phyloP scores from a whole-genome alignment of 176 grass and related monocot genomes.

The Urochloa ruziziensis region DNA sequence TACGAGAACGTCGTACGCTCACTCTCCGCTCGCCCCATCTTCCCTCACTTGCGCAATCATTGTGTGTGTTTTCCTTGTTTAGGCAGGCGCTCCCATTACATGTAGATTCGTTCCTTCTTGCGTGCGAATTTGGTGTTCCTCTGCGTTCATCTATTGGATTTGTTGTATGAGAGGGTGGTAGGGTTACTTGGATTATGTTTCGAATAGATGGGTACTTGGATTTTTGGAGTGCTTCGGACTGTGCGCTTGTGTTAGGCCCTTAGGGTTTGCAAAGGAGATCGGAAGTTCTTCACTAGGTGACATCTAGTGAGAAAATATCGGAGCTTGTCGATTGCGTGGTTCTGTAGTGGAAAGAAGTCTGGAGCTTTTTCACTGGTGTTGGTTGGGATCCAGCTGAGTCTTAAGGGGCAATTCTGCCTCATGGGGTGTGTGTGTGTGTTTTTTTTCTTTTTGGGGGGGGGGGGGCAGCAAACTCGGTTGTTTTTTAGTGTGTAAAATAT shows the following conservation, averaged over 20 bases:
- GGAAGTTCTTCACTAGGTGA: background rate
- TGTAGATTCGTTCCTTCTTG: background rate
- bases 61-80: conserved; percentile 7
- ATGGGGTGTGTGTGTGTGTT: no score
- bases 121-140: background rate
- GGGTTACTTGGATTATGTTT: background rate
- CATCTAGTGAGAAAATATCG: background rate
- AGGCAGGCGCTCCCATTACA: background rate
- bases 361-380: background rate
- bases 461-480: background rate
- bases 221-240: background rate
- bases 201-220: background rate
- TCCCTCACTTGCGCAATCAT: background rate
- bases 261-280: conserved; percentile 16
- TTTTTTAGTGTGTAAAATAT: background rate
- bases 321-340: background rate
- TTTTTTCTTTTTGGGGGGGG: no score
- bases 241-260: background rate
- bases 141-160: background rate
- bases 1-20: conserved; percentile 71
- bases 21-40: background rate
- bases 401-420: background rate
- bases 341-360: background rate
- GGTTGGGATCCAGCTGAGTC: background rate
- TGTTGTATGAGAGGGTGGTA: background rate